Conservation (phyloP, 73 alveolate genomes). For the Blepharisma stoltei region DNA sequence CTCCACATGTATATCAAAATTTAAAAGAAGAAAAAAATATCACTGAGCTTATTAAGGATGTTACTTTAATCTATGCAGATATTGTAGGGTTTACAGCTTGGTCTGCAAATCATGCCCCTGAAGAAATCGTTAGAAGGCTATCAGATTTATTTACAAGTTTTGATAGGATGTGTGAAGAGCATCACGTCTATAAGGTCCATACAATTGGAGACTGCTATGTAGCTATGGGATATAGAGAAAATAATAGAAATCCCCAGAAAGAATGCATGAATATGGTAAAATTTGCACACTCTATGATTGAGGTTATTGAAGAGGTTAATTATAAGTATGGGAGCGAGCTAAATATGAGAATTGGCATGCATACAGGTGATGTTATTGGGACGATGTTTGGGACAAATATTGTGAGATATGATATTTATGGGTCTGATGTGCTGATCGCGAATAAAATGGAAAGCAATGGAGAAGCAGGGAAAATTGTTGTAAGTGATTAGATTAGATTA, state of each 20-base stretch:
- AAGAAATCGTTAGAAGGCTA: constrained; percentile 82
- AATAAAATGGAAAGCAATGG: constrained; percentile 22
- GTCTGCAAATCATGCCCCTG: constrained; percentile 68
- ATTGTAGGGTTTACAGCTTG: constrained; percentile 77
- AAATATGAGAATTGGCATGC: background rate
- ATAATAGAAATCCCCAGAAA: constrained; percentile 84
- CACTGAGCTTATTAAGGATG: constrained; percentile 80
- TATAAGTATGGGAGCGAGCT: background rate
- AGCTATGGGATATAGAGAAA: constrained; percentile 88
- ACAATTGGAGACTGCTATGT: constrained; percentile 97
- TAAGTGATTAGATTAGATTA: no score
- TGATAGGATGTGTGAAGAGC: constrained; percentile 85
- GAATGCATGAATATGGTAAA: constrained; percentile 65
- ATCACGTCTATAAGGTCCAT: constrained; percentile 89
- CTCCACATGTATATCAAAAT: background rate
- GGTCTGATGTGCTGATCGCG: background rate
- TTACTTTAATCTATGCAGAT: constrained; percentile 90
- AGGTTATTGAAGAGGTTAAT: background rate
- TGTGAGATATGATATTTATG: background rate
- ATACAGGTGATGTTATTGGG: constrained; percentile 1
- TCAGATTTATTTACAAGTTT: constrained; percentile 81
- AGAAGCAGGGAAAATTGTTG: background rate
- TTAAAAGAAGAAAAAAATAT: constrained; percentile 64
- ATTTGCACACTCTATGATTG: background rate
- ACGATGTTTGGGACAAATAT: background rate